Percentiles rank a stretch among this genome's conserved stretches.
Conservation (phyloP, 1,139 yeast species). For the Yarrowia galli region DNA sequence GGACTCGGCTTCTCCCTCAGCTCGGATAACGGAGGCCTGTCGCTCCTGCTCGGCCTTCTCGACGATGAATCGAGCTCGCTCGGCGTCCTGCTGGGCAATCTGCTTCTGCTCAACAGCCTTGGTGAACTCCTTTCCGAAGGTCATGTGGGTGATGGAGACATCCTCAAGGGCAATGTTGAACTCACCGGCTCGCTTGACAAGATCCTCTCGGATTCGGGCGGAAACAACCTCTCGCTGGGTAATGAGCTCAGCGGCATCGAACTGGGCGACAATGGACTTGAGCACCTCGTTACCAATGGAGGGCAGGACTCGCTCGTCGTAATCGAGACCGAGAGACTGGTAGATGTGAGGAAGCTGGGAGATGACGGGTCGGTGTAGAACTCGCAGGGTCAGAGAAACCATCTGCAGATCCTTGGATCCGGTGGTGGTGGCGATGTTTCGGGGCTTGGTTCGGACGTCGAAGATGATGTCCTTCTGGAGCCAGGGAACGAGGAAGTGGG, state of each 20-base stretch:
- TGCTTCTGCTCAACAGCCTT: slow-evolving; percentile 99
- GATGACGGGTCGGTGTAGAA: slow-evolving; percentile 93
- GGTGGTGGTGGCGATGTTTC: slow-evolving; percentile 91
- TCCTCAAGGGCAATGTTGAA: slow-evolving; percentile 93
- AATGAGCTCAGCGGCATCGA: slow-evolving; percentile 95
- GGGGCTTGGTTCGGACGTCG: slow-evolving; percentile 92
- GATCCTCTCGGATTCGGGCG: slow-evolving; percentile 85
- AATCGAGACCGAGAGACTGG: slow-evolving; percentile 89
- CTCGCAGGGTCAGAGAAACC: slow-evolving; percentile 91
- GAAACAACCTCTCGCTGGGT: slow-evolving; percentile 97
- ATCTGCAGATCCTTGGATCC: slow-evolving; percentile 98
- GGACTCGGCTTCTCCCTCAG: slow-evolving; percentile 99
- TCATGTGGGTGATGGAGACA: slow-evolving; percentile 97
- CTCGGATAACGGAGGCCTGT: slow-evolving; percentile 92
- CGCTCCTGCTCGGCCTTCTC: slow-evolving; percentile 98
- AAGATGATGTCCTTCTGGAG: slow-evolving; percentile 86
- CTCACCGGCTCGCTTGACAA: slow-evolving; percentile 82
- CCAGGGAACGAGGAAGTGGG: slow-evolving; percentile 97
- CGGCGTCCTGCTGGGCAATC: slow-evolving; percentile 99
- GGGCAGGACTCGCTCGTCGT: slow-evolving; percentile 96
- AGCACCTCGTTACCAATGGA: slow-evolving; percentile 96
- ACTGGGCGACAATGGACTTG: slow-evolving; percentile 96
- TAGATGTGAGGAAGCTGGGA: slow-evolving; percentile 80
- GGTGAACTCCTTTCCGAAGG: slow-evolving; percentile 96
- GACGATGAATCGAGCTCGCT: slow-evolving; percentile 91